Base-by-base conservation (phyloP, 129 eudicot species). In the Flaveria ramosissima region DNA sequence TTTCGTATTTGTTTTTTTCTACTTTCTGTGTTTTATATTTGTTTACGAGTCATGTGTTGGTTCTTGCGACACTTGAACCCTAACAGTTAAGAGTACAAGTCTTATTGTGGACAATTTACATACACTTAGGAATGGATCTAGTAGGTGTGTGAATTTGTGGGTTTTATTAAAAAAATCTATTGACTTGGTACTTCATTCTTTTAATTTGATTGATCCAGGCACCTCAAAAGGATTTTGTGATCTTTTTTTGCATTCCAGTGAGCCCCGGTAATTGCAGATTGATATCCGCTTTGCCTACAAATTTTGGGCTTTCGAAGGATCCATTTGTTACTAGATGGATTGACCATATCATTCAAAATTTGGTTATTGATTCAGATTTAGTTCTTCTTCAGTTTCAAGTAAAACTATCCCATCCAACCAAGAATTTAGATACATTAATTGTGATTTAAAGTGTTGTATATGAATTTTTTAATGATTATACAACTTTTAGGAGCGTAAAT, bases 211-310 rank as follows among this genome's bases (percentile, higher is more conserved):
- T 17, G 61, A 17, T 55, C n/a, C 61, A 55, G 61, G 61, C 23
- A 55, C 9, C 24, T 55, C 26, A 20, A 17, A 55, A 55, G 61
- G 23, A 55, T 6, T 9, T n/a, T 55, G 8, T 16, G 8, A 17
- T 55, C 26, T 55, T 55, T 17, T 55, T 55, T 1, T 55, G 61
- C n/a, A 55, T 20, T 55, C 61, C 61, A 55, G 61, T 55, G 24
- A 55, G 26, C 61, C 61, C 61, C 24, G 61, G 61, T 55, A 55
- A 55, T 16, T 16, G 61, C 61, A 55, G 23, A 55, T 17, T 55
- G 23, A 55, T 55, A 55, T 9, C 11, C 17, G 2, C n/a, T 55
- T 9, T 7, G 11, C 24, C 61, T 4, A 55, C 24, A 55, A 55
- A 55, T 21, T 55, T 17, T 27, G 4, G 32, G 4, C 32, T 27